Percentiles rank a stretch among this genome's conserved stretches.
Evolutionary conservation across 106 monocot species (phyloP).

Genomic region (Ottelia alismoides): DNA sequence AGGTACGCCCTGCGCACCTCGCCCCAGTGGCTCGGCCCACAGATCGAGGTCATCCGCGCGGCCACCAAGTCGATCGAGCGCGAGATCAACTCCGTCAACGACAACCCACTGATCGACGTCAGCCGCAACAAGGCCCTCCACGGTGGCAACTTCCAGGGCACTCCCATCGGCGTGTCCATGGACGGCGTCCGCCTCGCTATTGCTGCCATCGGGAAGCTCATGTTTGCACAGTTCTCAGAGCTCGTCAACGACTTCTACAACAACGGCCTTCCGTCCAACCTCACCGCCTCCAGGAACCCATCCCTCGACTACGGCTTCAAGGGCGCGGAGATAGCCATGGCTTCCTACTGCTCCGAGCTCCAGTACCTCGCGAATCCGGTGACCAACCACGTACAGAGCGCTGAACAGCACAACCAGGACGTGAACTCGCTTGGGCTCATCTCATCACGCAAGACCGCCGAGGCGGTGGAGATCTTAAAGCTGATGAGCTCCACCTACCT

Average conservation of each 20-base stretch:
- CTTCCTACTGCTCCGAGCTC: slow-evolving; percentile 85
- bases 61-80: slow-evolving; percentile 45
- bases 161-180: slow-evolving; percentile 97
- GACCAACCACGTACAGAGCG: slow-evolving; percentile 96
- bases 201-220: slow-evolving; percentile 97
- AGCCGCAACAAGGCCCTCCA: slow-evolving; percentile 71
- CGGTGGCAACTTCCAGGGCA: slow-evolving; percentile 98
- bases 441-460: slow-evolving; percentile 78
- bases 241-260: slow-evolving; percentile 95
- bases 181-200: slow-evolving; percentile 81
- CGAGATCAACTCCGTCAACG: slow-evolving; percentile 97
- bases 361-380: slow-evolving; percentile 87
- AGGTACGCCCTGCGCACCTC: slow-evolving; percentile 16
- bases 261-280: slow-evolving; percentile 88
- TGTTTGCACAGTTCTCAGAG: slow-evolving; percentile 96
- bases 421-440: slow-evolving; percentile 91
- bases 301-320: slow-evolving; percentile 94
- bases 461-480: slow-evolving; percentile 80
- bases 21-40: slow-evolving; percentile 19
- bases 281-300: slow-evolving; percentile 65
- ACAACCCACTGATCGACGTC: slow-evolving; percentile 93
- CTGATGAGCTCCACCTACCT: slow-evolving; percentile 81
- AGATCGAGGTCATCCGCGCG: slow-evolving; percentile 46
- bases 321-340: slow-evolving; percentile 95
- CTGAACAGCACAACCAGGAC: slow-evolving; percentile 96